phyloP scores from a whole-genome alignment of 2,329 filamentous ascomycete species.

The Alternaria sp. region DNA sequence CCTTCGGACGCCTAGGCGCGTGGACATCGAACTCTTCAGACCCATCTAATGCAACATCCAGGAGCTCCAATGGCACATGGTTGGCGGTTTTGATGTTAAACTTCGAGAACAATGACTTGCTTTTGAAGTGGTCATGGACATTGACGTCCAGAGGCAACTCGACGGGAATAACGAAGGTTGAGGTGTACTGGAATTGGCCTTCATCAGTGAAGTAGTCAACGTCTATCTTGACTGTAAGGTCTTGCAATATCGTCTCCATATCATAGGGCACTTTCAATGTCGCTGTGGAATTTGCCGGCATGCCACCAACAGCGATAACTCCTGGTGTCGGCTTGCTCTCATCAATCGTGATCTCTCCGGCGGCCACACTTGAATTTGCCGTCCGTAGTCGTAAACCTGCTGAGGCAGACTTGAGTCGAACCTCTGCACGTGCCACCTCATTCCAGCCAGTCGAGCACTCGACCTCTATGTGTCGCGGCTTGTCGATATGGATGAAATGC shows the following conservation, averaged over 20 bases:
- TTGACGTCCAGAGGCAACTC: slow-evolving; percentile 90
- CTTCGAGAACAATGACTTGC: slow-evolving; percentile 80
- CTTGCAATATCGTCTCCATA: slow-evolving; percentile 77
- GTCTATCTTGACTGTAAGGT: slow-evolving; percentile 79
- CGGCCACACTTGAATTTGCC: slow-evolving; percentile 57
- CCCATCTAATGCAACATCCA: slow-evolving; percentile 73
- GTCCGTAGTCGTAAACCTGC: slow-evolving; percentile 67
- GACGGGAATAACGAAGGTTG: slow-evolving; percentile 71
- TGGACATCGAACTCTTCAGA: slow-evolving; percentile 75
- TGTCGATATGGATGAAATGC: slow-evolving; percentile 79
- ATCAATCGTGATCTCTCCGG: slow-evolving; percentile 54
- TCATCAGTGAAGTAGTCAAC: slow-evolving; percentile 74
- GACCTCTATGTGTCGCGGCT: slow-evolving; percentile 79
- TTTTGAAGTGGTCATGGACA: slow-evolving; percentile 95
- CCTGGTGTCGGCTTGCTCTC: slow-evolving; percentile 57
- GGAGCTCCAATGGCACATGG: slow-evolving; percentile 76
- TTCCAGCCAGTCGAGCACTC: slow-evolving; percentile 80
- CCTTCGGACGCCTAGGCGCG: slow-evolving; percentile 59
- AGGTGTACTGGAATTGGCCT: slow-evolving; percentile 71
- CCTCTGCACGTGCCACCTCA: slow-evolving; percentile 59
- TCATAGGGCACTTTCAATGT: slow-evolving; percentile 81
- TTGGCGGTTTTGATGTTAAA: slow-evolving; percentile 90
- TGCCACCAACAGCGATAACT: slow-evolving; percentile 54
- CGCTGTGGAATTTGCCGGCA: slow-evolving; percentile 59
- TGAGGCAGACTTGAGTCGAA: slow-evolving; percentile 67